Evolutionary conservation across 768 basidiomycete species (phyloP), one percentile per base, ranked within the genome.

Genomic region (Phlebiopsis flavidoalba): DNA sequence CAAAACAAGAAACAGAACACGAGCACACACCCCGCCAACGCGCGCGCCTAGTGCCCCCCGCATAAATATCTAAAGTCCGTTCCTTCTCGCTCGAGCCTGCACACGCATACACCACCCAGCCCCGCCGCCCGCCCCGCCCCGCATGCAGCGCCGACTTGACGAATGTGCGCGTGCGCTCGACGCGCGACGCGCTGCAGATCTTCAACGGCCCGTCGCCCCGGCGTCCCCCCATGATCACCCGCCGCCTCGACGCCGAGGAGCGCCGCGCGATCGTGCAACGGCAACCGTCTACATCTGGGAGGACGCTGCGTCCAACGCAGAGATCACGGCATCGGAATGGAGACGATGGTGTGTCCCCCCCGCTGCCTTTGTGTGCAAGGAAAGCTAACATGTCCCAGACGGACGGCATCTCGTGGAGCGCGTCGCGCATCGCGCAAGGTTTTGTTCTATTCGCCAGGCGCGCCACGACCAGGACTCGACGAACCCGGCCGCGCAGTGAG

Each of bases 231-330:
- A 81, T 93, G 69, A 90, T 91, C 69, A 89, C 87, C 21, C 83
- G 91, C 59, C 85, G 91, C 8, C 81, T 93, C 65, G 91, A 93
- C 69, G 87, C 87, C 48, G 89, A 92, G 70, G 91, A 93, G 71
- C 83, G 91, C 61, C 66, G 72, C 35, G 73, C 73, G 17, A 88
- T 93, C 67, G 65, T 79, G 17, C 82, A 2, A 91, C 0, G 91
- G 91, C 24, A 89, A 89, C 26, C 65, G 88, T 92, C 22, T 93
- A 91, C 66, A 88, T 93, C 62, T 93, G 91, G 91, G 91, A 93
- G 70, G 91, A 93, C 87, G 90, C 63, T 88, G 88, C 24, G 88
- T n/a, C 90, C 7, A 90, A 88, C 69, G 85, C 87, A n/a, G 89
- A 91, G 33, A 78, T 80, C 56, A 89, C 89, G 91, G 91, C 14